A percentile compares a stretch with the other conserved stretches of the same genome.
Conservation (phyloP, 2,329 filamentous ascomycete species). For the Alternaria sp. region DNA sequence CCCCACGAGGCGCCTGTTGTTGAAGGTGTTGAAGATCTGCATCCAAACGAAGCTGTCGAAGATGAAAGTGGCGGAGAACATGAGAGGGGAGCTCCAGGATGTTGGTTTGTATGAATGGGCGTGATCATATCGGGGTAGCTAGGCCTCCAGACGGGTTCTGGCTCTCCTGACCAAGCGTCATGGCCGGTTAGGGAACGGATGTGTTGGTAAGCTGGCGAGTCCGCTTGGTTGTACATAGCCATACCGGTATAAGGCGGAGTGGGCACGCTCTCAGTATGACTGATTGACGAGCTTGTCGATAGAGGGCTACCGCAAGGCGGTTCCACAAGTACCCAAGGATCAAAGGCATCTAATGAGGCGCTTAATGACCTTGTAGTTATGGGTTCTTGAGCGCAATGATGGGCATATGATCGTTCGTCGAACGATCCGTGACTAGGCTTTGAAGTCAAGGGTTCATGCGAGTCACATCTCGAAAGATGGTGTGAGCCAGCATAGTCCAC, state of each 20-base stretch:
- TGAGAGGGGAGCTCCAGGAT: too few relatives aligned
- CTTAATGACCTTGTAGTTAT: constrained; percentile 9
- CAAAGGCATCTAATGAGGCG: constrained; percentile 15
- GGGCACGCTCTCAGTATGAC: constrained; percentile 20
- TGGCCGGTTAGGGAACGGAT: background rate
- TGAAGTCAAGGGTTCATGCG: constrained; percentile 9
- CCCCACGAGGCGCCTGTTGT: constrained; percentile 64
- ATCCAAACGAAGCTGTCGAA: constrained; percentile 79
- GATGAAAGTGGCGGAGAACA: constrained; percentile 60
- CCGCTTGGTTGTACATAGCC: constrained; percentile 3
- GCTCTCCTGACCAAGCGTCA: background rate
- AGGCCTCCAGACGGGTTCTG: constrained; percentile 7
- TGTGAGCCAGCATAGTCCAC: constrained; percentile 10
- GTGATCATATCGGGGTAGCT: constrained; percentile 4
- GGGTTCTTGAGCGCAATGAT: constrained; percentile 5
- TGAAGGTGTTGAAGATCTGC: constrained; percentile 76
- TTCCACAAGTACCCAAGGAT: constrained; percentile 25
- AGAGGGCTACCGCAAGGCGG: constrained; percentile 19
- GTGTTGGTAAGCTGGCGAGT: constrained; percentile 2
- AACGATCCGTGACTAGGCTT: constrained; percentile 15
- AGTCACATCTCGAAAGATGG: constrained; percentile 1
- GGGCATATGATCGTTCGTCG: constrained; percentile 10
- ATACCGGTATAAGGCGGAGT: constrained; percentile 18
- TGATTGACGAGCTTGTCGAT: constrained; percentile 23
- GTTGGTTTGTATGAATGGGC: too few relatives aligned